These are phyloP conservation scores for Avena eriantha DNA, from an alignment of 176 grass and related monocot species.

Conservation along the genomic window DNA sequence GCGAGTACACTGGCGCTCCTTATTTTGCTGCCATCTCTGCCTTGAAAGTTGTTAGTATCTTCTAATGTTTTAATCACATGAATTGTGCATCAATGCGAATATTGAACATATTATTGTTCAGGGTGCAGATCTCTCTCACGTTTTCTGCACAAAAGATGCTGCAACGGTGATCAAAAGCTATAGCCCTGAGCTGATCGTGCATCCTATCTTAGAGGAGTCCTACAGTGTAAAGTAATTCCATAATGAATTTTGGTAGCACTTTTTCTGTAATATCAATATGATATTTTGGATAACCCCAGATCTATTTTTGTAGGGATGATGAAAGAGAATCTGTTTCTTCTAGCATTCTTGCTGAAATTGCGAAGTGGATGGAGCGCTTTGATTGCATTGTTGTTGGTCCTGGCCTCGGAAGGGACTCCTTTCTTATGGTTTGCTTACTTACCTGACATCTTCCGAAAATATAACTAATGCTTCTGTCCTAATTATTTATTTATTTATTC, in stretches of 20 bases:
- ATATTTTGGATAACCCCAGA: background rate
- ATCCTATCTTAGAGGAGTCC: constrained; percentile 91
- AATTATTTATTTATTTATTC: background rate
- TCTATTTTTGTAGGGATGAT: constrained; percentile 57
- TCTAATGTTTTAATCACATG: background rate
- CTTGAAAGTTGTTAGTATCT: constrained; percentile 82
- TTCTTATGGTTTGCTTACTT: constrained; percentile 76
- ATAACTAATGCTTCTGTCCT: constrained; percentile 9
- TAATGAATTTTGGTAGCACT: background rate
- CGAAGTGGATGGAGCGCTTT: constrained; percentile 90
- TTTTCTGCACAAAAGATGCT: constrained; percentile 98
- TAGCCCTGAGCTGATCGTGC: constrained; percentile 94
- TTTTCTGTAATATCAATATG: constrained; percentile 1
- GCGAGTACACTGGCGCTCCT: constrained; percentile 96
- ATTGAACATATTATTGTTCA: constrained; percentile 46
- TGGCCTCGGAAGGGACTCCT: constrained; percentile 87
- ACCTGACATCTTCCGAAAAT: background rate
- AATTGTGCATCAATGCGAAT: constrained; percentile 5
- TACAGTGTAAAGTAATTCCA: constrained; percentile 83
- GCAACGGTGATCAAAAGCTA: constrained; percentile 97
- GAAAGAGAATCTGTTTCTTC: constrained; percentile 65
- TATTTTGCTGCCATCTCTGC: constrained; percentile 97
- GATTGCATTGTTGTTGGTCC: constrained; percentile 97
- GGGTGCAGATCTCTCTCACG: constrained; percentile 96
- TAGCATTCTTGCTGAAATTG: constrained; percentile 80